These are phyloP conservation scores for Pichia sp. DNA, from an alignment of 1,139 yeast genomes.

Conservation along the genomic window DNA sequence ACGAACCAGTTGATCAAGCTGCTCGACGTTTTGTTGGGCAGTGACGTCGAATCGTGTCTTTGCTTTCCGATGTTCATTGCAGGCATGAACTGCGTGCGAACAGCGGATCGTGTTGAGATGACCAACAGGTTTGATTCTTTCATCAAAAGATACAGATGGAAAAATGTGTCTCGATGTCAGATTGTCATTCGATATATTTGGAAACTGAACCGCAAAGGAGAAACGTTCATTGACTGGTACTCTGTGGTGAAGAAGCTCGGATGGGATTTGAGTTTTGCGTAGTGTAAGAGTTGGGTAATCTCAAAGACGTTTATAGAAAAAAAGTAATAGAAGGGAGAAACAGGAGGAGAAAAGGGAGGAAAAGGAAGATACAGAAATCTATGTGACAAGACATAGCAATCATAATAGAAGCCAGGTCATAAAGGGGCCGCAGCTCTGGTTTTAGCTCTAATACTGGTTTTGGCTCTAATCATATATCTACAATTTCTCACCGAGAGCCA, in stretches of 20 bases:
- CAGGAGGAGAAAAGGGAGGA: no score
- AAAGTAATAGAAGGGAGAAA: no score
- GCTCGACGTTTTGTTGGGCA: constrained; percentile 53
- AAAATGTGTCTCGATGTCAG: constrained; percentile 56
- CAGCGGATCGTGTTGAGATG: constrained; percentile 44
- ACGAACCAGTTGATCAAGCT: constrained; percentile 47
- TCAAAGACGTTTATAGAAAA: no score
- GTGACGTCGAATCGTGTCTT: constrained; percentile 62
- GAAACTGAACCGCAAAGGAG: constrained; percentile 38
- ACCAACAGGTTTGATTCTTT: constrained; percentile 44
- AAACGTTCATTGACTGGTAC: constrained; percentile 57
- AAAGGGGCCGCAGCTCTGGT: no score
- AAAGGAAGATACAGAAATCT: no score
- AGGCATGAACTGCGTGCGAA: constrained; percentile 56
- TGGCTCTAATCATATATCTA: no score
- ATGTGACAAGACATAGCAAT: no score
- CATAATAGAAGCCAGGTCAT: no score
- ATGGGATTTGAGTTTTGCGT: constrained; percentile 77
- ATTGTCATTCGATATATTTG: constrained; percentile 53
- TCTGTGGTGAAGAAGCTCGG: constrained; percentile 55
- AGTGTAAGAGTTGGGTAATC: no score
- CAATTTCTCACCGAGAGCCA: background rate
- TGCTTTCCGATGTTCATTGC: constrained; percentile 74
- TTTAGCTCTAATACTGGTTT: no score
- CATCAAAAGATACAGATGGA: constrained; percentile 55